A percentile compares a stretch with the other conserved stretches of the same genome.
Conservation (phyloP, 139 green algal genomes). For the Chlorella sp. region DNA sequence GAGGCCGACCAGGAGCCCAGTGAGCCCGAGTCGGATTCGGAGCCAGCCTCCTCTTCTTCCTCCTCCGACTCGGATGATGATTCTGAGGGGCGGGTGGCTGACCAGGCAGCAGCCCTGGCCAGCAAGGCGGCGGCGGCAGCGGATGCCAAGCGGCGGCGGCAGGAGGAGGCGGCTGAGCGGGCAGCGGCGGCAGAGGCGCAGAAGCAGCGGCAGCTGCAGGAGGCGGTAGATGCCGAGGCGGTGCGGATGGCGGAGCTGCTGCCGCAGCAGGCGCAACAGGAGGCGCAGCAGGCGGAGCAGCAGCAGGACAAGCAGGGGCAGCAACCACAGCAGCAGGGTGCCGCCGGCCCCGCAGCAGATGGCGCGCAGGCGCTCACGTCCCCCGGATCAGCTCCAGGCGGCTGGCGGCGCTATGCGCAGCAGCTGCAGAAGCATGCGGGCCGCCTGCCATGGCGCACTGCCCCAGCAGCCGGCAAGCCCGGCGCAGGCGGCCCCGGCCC, state of each 20-base stretch:
- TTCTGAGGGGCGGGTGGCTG: too few relatives aligned
- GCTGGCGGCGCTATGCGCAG: background rate
- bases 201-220: background rate
- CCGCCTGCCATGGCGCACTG: background rate
- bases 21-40: too few relatives aligned
- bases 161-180: background rate
- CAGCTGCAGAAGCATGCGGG: constrained; percentile 1
- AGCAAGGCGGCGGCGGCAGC: too few relatives aligned
- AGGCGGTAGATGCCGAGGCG: background rate
- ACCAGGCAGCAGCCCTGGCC: too few relatives aligned
- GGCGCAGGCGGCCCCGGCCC: background rate
- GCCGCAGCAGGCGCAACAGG: background rate
- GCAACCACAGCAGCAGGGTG: background rate
- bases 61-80: too few relatives aligned
- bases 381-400: too few relatives aligned
- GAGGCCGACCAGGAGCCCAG: too few relatives aligned
- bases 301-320: background rate
- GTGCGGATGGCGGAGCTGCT: background rate
- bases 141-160: background rate
- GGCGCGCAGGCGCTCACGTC: background rate
- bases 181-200: background rate
- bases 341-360: background rate
- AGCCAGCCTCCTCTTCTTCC: too few relatives aligned
- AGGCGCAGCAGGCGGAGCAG: background rate
- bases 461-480: background rate